Evolutionary conservation across 2,329 filamentous ascomycete species (phyloP).

Genomic region (Scortechinia acanthostroma): DNA sequence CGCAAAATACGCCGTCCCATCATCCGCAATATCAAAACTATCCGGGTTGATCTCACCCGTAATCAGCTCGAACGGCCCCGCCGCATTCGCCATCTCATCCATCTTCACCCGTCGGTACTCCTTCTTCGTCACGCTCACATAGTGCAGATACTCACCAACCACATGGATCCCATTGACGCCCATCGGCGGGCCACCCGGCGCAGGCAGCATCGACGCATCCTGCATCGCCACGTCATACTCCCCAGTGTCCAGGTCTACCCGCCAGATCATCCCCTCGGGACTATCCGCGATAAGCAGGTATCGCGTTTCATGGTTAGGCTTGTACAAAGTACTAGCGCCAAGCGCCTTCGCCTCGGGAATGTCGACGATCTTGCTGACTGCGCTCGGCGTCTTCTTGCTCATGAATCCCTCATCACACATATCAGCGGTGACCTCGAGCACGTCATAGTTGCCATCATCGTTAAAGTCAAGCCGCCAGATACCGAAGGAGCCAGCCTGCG

Average conservation of each 20-base stretch:
- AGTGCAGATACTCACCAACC: not conserved
- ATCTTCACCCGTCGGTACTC: not conserved
- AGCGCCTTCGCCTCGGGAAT: conserved; percentile 18
- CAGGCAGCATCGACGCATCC: conserved; percentile 18
- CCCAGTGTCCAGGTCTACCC: conserved; percentile 14
- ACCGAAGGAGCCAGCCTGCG: not conserved
- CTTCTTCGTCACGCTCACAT: not conserved
- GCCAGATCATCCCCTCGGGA: conserved; percentile 15
- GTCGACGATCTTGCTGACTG: conserved; percentile 13
- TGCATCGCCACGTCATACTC: conserved; percentile 12
- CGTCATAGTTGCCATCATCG: too few relatives aligned
- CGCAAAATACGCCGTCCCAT: not conserved
- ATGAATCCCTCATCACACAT: too few relatives aligned
- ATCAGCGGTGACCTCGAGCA: too few relatives aligned
- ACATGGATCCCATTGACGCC: not conserved
- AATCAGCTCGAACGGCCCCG: not conserved
- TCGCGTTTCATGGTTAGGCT: too few relatives aligned
- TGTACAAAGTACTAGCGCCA: conserved; percentile 17
- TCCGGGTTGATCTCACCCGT: not conserved
- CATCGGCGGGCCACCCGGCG: conserved; percentile 5
- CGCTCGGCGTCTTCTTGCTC: conserved; percentile 6
- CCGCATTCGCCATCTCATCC: not conserved
- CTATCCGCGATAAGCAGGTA: conserved; percentile 18
- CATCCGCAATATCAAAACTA: not conserved
- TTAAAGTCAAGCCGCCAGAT: conserved; percentile 18